Percentiles rank a stretch among this genome's conserved stretches.
These are phyloP conservation scores for Dactylorhiza incarnata DNA, from an alignment of 106 monocot species.

Conservation along the genomic window DNA sequence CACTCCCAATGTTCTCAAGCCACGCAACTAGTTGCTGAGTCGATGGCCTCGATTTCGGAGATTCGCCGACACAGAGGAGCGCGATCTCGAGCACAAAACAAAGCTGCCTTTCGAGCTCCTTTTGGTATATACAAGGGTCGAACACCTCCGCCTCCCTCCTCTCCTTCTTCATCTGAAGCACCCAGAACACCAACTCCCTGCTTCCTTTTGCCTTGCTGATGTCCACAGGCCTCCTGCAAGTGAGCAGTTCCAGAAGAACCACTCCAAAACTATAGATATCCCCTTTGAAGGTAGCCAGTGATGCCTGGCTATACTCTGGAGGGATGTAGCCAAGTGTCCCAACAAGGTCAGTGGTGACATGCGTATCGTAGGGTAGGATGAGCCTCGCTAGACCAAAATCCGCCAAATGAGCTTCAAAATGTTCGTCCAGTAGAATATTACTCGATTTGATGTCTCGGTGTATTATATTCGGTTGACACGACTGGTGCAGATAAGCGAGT, in stretches of 20 bases:
- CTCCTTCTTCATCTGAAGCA: slow-evolving; percentile 20
- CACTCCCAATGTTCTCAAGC: slow-evolving; percentile 10
- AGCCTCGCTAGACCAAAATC: slow-evolving; percentile 30
- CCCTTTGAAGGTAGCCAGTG: slow-evolving; percentile 22
- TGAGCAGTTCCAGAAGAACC: slow-evolving; percentile 19
- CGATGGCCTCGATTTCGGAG: slow-evolving; percentile 16
- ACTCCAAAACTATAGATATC: slow-evolving; percentile 27
- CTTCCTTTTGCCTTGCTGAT: slow-evolving; percentile 20
- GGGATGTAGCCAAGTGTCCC: slow-evolving; percentile 27
- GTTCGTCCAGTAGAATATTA: slow-evolving; percentile 19
- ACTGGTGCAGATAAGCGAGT: slow-evolving; percentile 17
- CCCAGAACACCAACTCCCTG: slow-evolving; percentile 21
- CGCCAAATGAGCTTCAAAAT: slow-evolving; percentile 22
- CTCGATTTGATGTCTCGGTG: slow-evolving; percentile 26
- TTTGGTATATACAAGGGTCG: slow-evolving; percentile 10
- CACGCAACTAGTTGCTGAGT: slow-evolving; percentile 17
- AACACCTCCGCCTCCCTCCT: slow-evolving; percentile 20
- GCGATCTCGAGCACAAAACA: slow-evolving; percentile 17
- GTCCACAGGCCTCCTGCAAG: slow-evolving; percentile 20
- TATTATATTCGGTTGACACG: slow-evolving; percentile 16
- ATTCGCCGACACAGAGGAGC: slow-evolving; percentile 13
- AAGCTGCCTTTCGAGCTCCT: slow-evolving; percentile 8
- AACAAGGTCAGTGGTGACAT: slow-evolving; percentile 20
- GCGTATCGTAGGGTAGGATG: slow-evolving; percentile 13
- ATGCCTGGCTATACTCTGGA: slow-evolving; percentile 22